A percentile compares a stretch with the other conserved stretches of the same genome.
Conservation (phyloP, 305 asterid genomes). For the Coffea humblotiana region DNA sequence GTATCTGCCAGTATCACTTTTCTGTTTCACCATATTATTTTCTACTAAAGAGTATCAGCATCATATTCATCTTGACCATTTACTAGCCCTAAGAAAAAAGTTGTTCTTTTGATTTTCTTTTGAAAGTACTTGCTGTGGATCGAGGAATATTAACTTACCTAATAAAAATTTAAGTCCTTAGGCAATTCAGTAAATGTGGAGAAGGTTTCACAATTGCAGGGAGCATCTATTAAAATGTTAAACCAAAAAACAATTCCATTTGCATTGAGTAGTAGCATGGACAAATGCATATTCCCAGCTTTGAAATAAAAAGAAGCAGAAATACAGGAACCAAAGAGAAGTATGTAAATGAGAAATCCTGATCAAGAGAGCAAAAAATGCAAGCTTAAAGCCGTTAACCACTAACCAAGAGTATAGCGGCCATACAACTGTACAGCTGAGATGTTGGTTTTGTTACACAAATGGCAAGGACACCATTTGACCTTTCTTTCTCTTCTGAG, state of each 20-base stretch:
- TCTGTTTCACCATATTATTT: neutral
- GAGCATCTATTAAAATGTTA: neutral
- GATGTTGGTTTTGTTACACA: conserved; percentile 40
- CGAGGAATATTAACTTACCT: neutral
- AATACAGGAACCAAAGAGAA: neutral
- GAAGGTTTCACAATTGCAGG: neutral
- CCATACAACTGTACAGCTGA: conserved; percentile 46
- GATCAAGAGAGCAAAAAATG: neutral
- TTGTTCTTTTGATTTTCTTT: neutral
- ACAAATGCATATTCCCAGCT: neutral
- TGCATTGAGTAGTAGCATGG: neutral
- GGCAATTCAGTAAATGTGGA: neutral
- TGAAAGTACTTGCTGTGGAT: neutral
- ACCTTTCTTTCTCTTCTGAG: conserved; percentile 73
- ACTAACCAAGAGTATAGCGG: conserved; percentile 65
- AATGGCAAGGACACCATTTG: conserved; percentile 76
- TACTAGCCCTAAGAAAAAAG: neutral
- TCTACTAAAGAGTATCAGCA: neutral
- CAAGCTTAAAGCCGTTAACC: conserved; percentile 14
- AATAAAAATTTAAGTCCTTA: neutral
- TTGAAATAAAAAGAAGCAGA: neutral
- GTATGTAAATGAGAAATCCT: neutral
- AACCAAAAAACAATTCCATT: neutral
- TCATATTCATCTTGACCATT: neutral
- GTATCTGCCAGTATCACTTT: neutral